Conservation (phyloP, 495 filamentous ascomycete genomes). For the Neurospora sp. region DNA sequence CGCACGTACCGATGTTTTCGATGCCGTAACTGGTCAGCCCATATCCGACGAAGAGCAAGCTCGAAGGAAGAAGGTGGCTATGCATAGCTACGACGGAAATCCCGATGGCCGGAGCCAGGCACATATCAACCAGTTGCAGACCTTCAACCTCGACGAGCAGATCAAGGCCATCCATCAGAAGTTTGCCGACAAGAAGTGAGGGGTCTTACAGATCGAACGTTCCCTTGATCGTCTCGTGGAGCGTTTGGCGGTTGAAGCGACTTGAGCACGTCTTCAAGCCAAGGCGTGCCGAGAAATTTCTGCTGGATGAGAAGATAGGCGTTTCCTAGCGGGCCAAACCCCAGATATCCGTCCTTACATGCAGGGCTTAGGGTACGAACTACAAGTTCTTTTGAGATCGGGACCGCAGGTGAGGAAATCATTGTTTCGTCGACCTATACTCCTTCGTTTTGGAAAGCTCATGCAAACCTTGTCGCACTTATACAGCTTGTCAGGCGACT, state of each 20-base stretch:
- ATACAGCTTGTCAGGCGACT: background rate
- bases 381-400: background rate
- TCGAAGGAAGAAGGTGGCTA: conserved; percentile 62
- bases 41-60: conserved; percentile 65
- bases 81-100: conserved; percentile 54
- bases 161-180: conserved; percentile 59
- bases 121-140: conserved; percentile 37
- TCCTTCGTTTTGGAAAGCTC: background rate
- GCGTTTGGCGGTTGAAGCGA: background rate
- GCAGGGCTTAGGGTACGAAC: background rate
- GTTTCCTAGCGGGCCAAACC: background rate
- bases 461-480: background rate
- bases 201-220: background rate
- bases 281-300: background rate
- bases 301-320: background rate
- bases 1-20: conserved; percentile 86
- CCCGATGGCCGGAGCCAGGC: conserved; percentile 46
- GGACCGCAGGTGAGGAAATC: background rate
- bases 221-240: background rate
- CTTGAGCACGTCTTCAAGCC: background rate
- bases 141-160: conserved; percentile 60
- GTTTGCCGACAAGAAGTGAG: conserved; percentile 39
- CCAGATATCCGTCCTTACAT: background rate
- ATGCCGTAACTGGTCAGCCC: conserved; percentile 56
- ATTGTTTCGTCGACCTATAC: background rate